These are phyloP conservation scores for Dioscorea cayenensis DNA, from an alignment of 116 monocot species.

Conservation along the genomic window DNA sequence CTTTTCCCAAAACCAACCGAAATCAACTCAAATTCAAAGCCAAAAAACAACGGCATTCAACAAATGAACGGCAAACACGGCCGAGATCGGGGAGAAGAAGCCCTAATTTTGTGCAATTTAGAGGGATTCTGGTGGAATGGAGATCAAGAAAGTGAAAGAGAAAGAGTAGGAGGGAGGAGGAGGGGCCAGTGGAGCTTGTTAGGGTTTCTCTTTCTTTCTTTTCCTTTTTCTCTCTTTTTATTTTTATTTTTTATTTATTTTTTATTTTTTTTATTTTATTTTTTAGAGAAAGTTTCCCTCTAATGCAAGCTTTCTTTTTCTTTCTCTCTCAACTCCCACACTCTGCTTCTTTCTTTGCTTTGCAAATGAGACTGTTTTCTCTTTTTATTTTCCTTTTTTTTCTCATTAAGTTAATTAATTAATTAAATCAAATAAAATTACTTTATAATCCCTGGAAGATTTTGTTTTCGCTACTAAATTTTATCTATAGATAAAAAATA, in stretches of 20 bases:
- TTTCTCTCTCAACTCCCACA: neutral
- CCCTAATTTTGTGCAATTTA: neutral
- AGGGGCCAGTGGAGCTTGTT: neutral
- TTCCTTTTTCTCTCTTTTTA: neutral
- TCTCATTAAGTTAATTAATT: too few relatives aligned
- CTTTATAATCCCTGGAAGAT: too few relatives aligned
- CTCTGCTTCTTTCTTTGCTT: neutral
- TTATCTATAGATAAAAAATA: too few relatives aligned
- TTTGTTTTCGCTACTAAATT: too few relatives aligned
- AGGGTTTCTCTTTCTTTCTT: conserved; percentile 1
- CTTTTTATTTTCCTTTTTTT: neutral
- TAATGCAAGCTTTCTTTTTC: neutral
- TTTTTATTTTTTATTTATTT: neutral
- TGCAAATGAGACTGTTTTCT: neutral
- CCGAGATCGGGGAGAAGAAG: neutral
- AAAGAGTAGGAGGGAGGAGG: neutral
- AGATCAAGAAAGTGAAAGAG: neutral
- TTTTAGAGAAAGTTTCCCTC: neutral
- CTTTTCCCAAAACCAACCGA: neutral
- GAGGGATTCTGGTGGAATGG: neutral
- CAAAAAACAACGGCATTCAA: neutral
- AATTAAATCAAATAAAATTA: too few relatives aligned
- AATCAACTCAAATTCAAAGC: neutral
- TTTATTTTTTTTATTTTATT: neutral
- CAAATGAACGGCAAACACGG: neutral